These are phyloP conservation scores for Penicillium frequentans DNA, from an alignment of 2,329 filamentous ascomycete species.

Conservation along the genomic window DNA sequence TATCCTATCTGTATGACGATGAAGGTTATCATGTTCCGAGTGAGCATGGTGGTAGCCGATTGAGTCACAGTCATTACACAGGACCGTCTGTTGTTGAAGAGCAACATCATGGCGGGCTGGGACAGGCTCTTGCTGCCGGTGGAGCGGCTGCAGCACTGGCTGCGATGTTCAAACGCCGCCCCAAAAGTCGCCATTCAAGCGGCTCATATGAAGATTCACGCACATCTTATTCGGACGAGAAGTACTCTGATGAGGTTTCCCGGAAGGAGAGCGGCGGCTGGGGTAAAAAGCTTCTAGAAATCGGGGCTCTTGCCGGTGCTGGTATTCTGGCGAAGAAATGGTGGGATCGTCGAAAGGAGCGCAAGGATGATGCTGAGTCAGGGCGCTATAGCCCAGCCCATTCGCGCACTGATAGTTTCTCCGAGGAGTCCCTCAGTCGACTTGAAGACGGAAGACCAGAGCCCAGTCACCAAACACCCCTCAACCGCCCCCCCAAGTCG, in stretches of 20 bases:
- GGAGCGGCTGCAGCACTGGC: conserved; percentile 60
- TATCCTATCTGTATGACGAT: conserved; percentile 68
- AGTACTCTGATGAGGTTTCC: conserved; percentile 57
- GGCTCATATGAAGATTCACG: conserved; percentile 49
- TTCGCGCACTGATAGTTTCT: conserved; percentile 46
- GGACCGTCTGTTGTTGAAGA: conserved; percentile 54
- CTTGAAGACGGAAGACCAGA: conserved; percentile 57
- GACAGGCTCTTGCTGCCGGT: conserved; percentile 48
- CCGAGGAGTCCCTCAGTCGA: conserved; percentile 42
- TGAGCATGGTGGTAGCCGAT: conserved; percentile 51
- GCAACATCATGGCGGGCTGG: conserved; percentile 46
- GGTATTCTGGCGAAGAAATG: conserved; percentile 62
- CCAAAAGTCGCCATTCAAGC: conserved; percentile 46
- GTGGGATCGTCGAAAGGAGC: conserved; percentile 56
- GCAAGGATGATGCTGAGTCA: conserved; percentile 54
- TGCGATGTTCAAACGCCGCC: conserved; percentile 47
- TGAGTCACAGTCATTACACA: conserved; percentile 54
- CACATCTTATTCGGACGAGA: conserved; percentile 64
- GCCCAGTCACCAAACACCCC: conserved; percentile 30
- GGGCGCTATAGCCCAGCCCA: conserved; percentile 55
- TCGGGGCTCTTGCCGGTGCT: conserved; percentile 63
- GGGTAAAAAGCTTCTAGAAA: conserved; percentile 60
- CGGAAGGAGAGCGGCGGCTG: conserved; percentile 49
- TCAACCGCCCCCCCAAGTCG: conserved; percentile 37
- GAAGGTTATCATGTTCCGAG: conserved; percentile 51